Base-by-base conservation (phyloP, 305 asterid species). In the Striga hermonthica region DNA sequence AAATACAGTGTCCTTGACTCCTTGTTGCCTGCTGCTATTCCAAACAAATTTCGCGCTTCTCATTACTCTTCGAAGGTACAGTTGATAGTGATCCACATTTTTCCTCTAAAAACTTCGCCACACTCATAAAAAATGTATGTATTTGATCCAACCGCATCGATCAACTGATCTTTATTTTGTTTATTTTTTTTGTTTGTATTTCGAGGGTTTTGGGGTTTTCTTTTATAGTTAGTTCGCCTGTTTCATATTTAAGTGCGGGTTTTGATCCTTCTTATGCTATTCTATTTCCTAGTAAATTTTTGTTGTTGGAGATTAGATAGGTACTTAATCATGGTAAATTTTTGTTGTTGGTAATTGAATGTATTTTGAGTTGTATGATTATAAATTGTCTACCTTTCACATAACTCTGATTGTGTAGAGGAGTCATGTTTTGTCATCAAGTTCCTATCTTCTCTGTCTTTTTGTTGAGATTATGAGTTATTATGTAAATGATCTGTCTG, bases 321-420 rank as follows among this genome's bases (percentile, higher is more conserved):
- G 15, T 37, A 50, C 31, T 0, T 22, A 22, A 22, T 22, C 31
- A 22, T 22, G 56, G 58, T 48, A 66, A 45, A 64, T 71, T 58
- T 22, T 60, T 48, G 48, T 60, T 48, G 48, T 37, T 45, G 47
- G 50, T 49, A 72, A 22, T 22, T 65, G 16, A 3, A 57, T 64
- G 49, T 57, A 50, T 9, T 6, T 64, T 57, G 45, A 31, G 70
- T 57, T 57, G 61, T 63, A 34, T 60, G 37, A 41, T 69, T 60
- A 13, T 14, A 53, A 28, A 4, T 69, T 41, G 10, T 31, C 37
- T 31, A 10, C n/a, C 11, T 56, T 4, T 65, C 11, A 16, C 37
- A 3, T 8, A 7, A 6, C 9, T 56, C 3, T 22, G 36, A 34
- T 55, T 55, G 6, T 5, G 3, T 22, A 22, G 31, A 22, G 31